Evolutionary conservation across 129 eudicot genomes (phyloP).

Genomic region (Scalesia atractyloides): DNA sequence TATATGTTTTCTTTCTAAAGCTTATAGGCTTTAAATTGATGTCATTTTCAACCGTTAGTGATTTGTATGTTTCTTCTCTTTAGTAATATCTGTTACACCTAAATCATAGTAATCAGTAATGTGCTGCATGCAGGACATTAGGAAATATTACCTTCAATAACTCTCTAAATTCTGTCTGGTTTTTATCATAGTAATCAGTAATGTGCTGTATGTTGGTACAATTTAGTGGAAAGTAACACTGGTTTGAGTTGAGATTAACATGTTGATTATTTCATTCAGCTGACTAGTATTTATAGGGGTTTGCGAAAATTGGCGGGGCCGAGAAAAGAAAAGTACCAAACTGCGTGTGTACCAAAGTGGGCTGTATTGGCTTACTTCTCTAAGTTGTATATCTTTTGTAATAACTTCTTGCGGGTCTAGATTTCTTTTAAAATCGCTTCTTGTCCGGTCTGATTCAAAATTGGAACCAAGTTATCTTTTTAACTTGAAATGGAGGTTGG

Average conservation of each 20-base stretch:
- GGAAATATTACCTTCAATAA: not conserved
- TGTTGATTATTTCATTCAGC: constrained; percentile 3
- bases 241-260: constrained; percentile 10
- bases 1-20: not conserved
- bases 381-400: not conserved
- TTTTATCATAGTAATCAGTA: not conserved
- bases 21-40: not conserved
- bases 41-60: constrained; percentile 13
- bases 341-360: not conserved
- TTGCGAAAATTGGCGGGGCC: not conserved
- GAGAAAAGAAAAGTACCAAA: not conserved
- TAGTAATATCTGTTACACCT: not conserved
- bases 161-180: not conserved
- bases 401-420: not conserved
- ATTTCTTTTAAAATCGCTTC: not conserved
- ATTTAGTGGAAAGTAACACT: not conserved
- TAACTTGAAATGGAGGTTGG: not conserved
- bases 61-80: not conserved
- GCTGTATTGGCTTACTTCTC: not conserved
- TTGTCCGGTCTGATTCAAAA: not conserved
- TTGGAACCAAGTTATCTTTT: not conserved
- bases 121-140: not conserved
- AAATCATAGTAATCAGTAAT: not conserved
- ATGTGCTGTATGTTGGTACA: no score
- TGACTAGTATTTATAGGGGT: constrained; percentile 7